Evolutionary conservation across 352 stramenopile genomes (phyloP).

Genomic region (Phytophthora cajani): DNA sequence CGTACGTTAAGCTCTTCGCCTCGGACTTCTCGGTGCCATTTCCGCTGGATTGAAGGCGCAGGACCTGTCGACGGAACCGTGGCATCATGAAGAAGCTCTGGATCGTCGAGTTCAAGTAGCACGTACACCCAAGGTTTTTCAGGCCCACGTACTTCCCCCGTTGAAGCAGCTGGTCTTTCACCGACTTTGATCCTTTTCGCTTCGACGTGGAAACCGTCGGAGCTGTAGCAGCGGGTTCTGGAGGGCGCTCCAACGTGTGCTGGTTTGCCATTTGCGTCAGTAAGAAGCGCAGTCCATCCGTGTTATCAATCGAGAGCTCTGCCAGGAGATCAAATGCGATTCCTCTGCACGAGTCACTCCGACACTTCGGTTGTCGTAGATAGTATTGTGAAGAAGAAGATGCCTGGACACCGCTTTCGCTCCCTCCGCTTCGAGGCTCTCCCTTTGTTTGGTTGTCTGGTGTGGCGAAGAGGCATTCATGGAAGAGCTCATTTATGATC

Average conservation of each 20-base stretch:
- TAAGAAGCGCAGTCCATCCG: slow-evolving; percentile 64
- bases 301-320: slow-evolving; percentile 74
- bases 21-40: slow-evolving; percentile 22
- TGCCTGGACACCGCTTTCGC: slow-evolving; percentile 20
- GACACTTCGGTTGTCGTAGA: slow-evolving; percentile 82
- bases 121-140: slow-evolving; percentile 96
- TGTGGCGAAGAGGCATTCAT: slow-evolving; percentile 74
- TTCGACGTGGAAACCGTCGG: slow-evolving; percentile 47
- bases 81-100: slow-evolving; percentile 97
- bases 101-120: slow-evolving; percentile 96
- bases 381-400: slow-evolving; percentile 72
- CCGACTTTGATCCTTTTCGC: slow-evolving; percentile 53
- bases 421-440: slow-evolving; percentile 22
- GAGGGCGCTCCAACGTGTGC: slow-evolving; percentile 69
- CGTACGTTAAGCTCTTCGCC: slow-evolving; percentile 66
- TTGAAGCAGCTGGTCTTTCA: slow-evolving; percentile 56
- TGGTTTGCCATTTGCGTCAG: slow-evolving; percentile 75
- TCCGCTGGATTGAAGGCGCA: slow-evolving; percentile 58
- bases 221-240: slow-evolving; percentile 35
- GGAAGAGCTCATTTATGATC: slow-evolving; percentile 75
- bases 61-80: slow-evolving; percentile 86
- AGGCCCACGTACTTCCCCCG: slow-evolving; percentile 91
- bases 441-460: slow-evolving; percentile 37
- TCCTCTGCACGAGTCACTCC: slow-evolving; percentile 73
- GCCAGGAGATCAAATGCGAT: slow-evolving; percentile 82